Base-by-base conservation (phyloP, 2,329 filamentous ascomycete genomes). In the Shiraia sp. region DNA sequence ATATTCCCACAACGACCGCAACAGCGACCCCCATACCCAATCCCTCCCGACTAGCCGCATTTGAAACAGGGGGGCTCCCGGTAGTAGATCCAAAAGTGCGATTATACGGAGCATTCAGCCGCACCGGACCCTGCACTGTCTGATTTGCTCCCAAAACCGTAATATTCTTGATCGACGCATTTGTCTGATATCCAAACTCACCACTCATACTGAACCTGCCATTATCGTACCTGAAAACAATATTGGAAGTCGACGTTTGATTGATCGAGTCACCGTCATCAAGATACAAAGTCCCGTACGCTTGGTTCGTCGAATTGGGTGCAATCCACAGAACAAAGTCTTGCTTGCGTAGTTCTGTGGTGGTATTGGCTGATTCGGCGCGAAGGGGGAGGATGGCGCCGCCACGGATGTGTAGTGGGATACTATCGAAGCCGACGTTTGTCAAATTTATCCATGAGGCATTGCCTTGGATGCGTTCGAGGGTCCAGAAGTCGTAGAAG, bases 291-390 rank as follows among this genome's bases (percentile, higher is more conserved):
- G 75, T 74, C 0, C 89, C 89, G 1, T 62, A 61, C 0, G 88
- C 88, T n/a, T 73, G 79, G 3, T 83, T 85, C 26, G 84, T 74
- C 1, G 65, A 58, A 7, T 80, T 81, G 0, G 86, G 76, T 1
- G 87, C 84, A 28, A 93, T 78, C 42, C 91, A 65, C 34, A 93
- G 73, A 61, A 87, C 81, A 70, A 92, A 92, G 53, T 84, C 75
- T 55, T 86, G 75, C 59, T 80, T 78, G 31, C 85, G 75, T 17
- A 87, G 70, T 49, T 79, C 87, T 60, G 59, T 82, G 62, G 65
- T 90, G 59, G 73, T 88, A 74, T 81, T 82, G 32, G 79, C 77
- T 3, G 75, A 73, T 19, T 73, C 68, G 0, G 70, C 68, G 23
- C 85, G 78, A 43, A 83, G 69, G 2, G 85, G 83, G 7, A 87